phyloP scores from a whole-genome alignment of 495 filamentous ascomycete species.

The Pseudoneurospora amorphoporcata region DNA sequence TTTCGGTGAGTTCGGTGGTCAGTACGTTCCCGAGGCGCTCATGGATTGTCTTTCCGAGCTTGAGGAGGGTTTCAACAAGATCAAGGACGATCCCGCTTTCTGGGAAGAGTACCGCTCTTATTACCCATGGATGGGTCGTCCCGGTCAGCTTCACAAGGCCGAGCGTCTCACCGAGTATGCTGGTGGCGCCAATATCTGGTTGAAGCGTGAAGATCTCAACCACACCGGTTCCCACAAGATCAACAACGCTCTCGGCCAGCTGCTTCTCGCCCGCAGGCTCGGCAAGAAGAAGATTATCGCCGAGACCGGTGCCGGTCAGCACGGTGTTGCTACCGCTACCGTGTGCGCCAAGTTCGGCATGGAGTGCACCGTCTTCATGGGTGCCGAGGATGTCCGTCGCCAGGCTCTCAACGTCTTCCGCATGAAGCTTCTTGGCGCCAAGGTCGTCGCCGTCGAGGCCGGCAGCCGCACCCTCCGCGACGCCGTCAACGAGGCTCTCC shows the following conservation, averaged over 20 bases:
- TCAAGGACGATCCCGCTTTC: conserved; percentile 77
- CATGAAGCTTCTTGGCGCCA: conserved; percentile 88
- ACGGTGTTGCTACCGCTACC: conserved; percentile 90
- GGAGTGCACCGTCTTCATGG: conserved; percentile 95
- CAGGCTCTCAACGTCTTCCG: conserved; percentile 95
- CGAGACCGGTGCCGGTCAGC: conserved; percentile 92
- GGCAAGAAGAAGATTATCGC: conserved; percentile 94
- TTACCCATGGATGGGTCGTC: conserved; percentile 96
- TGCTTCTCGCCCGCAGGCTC: conserved; percentile 67
- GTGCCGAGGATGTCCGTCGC: conserved; percentile 83
- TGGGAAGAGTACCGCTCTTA: conserved; percentile 96
- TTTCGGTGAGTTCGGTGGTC: conserved; percentile 96
- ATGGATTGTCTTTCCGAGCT: conserved; percentile 95
- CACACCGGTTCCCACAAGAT: conserved; percentile 88
- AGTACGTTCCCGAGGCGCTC: conserved; percentile 94
- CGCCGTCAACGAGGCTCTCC: conserved; percentile 87
- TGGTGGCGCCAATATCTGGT: conserved; percentile 86
- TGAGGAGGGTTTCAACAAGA: conserved; percentile 80
- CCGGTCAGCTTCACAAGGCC: conserved; percentile 81
- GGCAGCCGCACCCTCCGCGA: conserved; percentile 82
- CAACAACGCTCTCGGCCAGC: conserved; percentile 89
- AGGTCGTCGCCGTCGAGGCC: conserved; percentile 77
- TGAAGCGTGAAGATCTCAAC: conserved; percentile 92
- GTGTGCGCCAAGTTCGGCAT: conserved; percentile 96
- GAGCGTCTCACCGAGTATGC: conserved; percentile 79